Evolutionary conservation across 2,329 filamentous ascomycete genomes (phyloP).

Genomic region (Botrytis cinerea): DNA sequence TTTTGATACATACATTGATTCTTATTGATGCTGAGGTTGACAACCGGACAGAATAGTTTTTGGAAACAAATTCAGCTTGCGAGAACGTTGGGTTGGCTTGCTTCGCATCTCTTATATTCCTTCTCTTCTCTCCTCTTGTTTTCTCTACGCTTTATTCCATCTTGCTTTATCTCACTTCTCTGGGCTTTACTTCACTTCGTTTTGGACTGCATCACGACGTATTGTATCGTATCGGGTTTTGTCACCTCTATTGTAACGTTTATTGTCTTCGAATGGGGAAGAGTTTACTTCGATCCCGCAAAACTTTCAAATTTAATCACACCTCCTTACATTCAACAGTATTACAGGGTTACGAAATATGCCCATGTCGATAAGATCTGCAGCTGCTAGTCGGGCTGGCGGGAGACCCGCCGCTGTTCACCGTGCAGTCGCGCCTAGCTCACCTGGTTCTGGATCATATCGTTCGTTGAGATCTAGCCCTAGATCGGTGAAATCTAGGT

Average conservation of each 20-base stretch:
- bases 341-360: not conserved
- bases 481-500: not conserved
- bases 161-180: not conserved
- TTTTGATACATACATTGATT: not conserved
- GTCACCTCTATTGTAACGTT: not conserved
- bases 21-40: not conserved
- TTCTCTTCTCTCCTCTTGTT: not conserved
- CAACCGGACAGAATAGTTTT: not conserved
- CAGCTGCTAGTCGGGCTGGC: not conserved
- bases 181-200: not conserved
- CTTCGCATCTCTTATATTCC: not conserved
- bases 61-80: not conserved
- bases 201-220: not conserved
- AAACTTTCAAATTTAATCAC: accelerated
- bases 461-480: not conserved
- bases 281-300: not conserved
- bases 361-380: not conserved
- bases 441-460: not conserved
- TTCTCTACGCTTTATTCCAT: not conserved
- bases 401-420: not conserved
- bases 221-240: not conserved
- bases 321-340: not conserved
- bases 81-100: not conserved
- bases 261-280: not conserved
- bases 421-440: not conserved